Evolutionary conservation across 192 early-diverging fungal genomes (phyloP), one percentile per base, ranked within the genome.

Genomic region (Backusella westeae): DNA sequence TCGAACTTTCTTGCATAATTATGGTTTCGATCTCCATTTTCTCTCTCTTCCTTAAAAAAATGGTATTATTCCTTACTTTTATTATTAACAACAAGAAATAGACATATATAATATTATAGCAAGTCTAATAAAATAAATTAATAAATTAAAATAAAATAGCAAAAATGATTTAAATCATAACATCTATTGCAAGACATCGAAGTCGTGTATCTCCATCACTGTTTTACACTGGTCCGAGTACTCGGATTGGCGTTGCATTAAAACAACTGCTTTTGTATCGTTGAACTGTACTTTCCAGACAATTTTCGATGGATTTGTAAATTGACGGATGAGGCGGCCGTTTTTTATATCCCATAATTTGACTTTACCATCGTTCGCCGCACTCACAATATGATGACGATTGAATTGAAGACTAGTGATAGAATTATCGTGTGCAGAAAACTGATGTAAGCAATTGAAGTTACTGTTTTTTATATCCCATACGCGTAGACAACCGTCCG

Each of bases 391-490:
- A 36, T 96, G 92, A 34, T 91, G 87, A 29, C 89, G 85, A 75
- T 99, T 97, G 82, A 97, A 95, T 81, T 98, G 96, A 77, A 99
- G 92, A 78, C 97, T 97, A 0, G 98, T 99, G 35, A 99, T 97
- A 1, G 97, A 96, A 49, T 87, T 93, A 81, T 95, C 83, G 78
- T 87, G 84, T 52, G 91, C 80, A 76, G 87, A 91, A 81, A 96
- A 73, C 81, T 94, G 71, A 81, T 93, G 79, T 74, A 87, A 59
- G 85, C 90, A 82, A 76, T 86, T 74, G 77, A 86, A 75, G 78
- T 75, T 63, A 29, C 8, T 63, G 56, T 8, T 84, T 15, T 80
- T 77, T 73, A 96, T 80, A 79, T 93, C 91, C 98, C 98, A 99
- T 36, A 98, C 90, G n/a, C 97, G 90, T 73, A 99, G 87, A 29